Percentiles rank a stretch among this genome's conserved stretches.
Conservation (phyloP, 169 alveolate genomes). For the Plasmodium gonderi region DNA sequence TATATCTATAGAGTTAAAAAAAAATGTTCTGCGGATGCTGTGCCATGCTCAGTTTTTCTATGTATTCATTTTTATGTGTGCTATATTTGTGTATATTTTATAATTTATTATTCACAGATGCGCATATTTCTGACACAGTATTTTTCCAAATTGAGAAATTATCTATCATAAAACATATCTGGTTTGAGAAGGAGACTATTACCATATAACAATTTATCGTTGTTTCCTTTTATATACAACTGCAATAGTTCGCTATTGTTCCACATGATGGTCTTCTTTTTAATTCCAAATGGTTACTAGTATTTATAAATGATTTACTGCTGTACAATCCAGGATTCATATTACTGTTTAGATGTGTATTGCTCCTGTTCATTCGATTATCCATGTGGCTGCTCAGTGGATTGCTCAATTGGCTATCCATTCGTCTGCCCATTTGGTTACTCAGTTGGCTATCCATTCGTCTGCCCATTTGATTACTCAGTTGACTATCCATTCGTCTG, state of each 20-base stretch:
- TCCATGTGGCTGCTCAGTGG: background rate
- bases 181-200: no score
- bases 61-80: background rate
- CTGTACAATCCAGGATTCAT: background rate
- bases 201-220: no score
- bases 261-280: constrained; percentile 18
- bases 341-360: background rate
- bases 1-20: no score
- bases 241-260: constrained; percentile 38
- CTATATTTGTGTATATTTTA: background rate
- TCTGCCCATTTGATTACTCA: background rate
- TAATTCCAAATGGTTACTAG: background rate
- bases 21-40: no score
- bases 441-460: background rate
- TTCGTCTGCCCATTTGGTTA: background rate
- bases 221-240: constrained; percentile 21
- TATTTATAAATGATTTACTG: constrained; percentile 4
- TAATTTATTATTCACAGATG: background rate
- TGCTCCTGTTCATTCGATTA: background rate
- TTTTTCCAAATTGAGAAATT: background rate
- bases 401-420: background rate
- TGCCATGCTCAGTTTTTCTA: no score
- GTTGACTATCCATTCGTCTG: background rate
- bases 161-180: background rate
- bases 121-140: background rate